Evolutionary conservation across 257 asterid species (phyloP), one percentile per base, ranked within the genome.

Genomic region (Gentiana dahurica): DNA sequence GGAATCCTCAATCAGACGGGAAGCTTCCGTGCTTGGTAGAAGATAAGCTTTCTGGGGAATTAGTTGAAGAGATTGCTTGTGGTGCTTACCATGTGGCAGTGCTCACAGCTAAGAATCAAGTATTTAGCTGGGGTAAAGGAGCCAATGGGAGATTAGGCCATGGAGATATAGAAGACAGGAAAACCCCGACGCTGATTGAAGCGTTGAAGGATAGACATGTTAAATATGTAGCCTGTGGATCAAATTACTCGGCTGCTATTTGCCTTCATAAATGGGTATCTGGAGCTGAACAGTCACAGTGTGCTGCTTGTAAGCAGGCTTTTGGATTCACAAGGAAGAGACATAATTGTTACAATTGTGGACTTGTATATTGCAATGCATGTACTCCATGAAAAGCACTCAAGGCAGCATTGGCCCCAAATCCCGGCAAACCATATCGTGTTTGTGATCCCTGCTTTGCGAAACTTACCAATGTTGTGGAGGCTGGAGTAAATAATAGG

Each of bases 101-200:
- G 12, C 73, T 90, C 57, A 90, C 97, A 8, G 78, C 93, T 12
- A 86, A 70, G 72, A 86, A 82, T 4, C 95, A 90, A 79, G 97
- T 90, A 59, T 90, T 73, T 71, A 84, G 94, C 1, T 90, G 97
- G 97, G 95, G 95, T 53, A 90, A 86, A 59, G 95, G 97, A 64
- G 95, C 97, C 34, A 90, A 90, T 45, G 97, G 95, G 58, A 82
- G 97, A 71, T 77, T 90, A 53, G 97, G 97, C 53, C 97, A 86
- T 45, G 97, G 97, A 46, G 97, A 90, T 73, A 56, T 82, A 62
- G 95, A 86, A 75, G 97, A 90, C 66, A 66, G 91, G 53, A 90
- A 90, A 74, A 24, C 68, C 1, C 97, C 97, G 12, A 78, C 87
- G 48, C 57, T 82, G 36, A 90, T 90, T 34, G 95, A 90, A 72